These are phyloP conservation scores for Phialophora chinensis DNA, from an alignment of 2,329 filamentous ascomycete species.

Conservation along the genomic window DNA sequence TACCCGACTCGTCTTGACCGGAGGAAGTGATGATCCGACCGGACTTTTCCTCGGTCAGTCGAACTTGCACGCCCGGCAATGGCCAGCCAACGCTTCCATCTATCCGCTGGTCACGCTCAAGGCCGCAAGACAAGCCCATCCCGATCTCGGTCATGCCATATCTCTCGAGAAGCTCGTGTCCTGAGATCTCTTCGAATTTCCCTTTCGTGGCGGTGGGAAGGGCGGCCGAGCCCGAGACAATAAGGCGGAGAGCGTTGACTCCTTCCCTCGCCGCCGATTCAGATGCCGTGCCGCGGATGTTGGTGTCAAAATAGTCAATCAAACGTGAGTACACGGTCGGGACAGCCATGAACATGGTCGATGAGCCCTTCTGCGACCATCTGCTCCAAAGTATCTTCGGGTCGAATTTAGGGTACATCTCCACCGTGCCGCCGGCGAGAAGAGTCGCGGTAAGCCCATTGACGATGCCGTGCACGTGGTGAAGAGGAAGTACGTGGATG, in stretches of 20 bases:
- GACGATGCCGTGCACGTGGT: conserved; percentile 59
- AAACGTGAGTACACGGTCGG: conserved; percentile 59
- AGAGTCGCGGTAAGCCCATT: conserved; percentile 57
- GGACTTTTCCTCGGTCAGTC: conserved; percentile 51
- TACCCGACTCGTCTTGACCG: conserved; percentile 47
- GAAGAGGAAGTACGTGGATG: conserved; percentile 58
- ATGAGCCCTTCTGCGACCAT: conserved; percentile 49
- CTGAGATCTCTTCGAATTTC: conserved; percentile 50
- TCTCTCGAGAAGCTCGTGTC: conserved; percentile 53
- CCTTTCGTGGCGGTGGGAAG: conserved; percentile 51
- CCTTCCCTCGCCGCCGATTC: conserved; percentile 44
- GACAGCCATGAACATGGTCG: conserved; percentile 59
- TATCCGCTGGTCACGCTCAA: conserved; percentile 76
- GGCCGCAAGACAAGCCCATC: conserved; percentile 92
- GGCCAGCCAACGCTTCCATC: conserved; percentile 72
- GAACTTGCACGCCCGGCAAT: conserved; percentile 55
- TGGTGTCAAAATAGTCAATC: conserved; percentile 52
- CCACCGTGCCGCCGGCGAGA: conserved; percentile 54
- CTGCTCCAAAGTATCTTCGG: conserved; percentile 54
- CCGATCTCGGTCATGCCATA: conserved; percentile 89
- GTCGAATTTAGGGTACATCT: conserved; percentile 56
- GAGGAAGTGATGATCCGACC: conserved; percentile 42
- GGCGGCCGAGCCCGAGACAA: conserved; percentile 52
- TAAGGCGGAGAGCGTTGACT: conserved; percentile 42
- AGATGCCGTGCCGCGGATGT: conserved; percentile 45